A percentile compares a stretch with the other conserved stretches of the same genome.
These are phyloP conservation scores for Phytopythium helicoides DNA, from an alignment of 352 stramenopile species.

Conservation along the genomic window DNA sequence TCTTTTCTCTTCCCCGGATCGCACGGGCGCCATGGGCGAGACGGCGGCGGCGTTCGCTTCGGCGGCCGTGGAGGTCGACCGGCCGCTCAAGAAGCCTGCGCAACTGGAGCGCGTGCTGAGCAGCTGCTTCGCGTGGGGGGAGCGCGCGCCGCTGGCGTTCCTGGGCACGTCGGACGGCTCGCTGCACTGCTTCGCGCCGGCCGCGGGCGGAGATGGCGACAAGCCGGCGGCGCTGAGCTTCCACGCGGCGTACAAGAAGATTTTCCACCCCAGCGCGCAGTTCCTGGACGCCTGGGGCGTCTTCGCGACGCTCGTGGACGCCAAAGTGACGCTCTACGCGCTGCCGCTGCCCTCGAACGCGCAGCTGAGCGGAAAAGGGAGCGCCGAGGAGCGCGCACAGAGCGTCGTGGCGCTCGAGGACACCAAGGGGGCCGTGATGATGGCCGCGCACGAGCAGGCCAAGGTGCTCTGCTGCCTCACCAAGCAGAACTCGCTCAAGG, in stretches of 20 bases:
- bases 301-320: conserved; percentile 52
- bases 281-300: conserved; percentile 76
- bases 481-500: conserved; percentile 61
- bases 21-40: background rate
- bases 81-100: conserved; percentile 47
- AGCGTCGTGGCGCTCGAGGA: conserved; percentile 49
- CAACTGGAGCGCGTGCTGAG: conserved; percentile 48
- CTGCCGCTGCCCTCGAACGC: conserved; percentile 58
- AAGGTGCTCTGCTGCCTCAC: conserved; percentile 50
- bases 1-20: too few relatives aligned
- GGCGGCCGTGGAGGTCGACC: conserved; percentile 49
- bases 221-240: conserved; percentile 30
- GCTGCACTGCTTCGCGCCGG: conserved; percentile 57
- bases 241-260: conserved; percentile 58
- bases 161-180: conserved; percentile 52
- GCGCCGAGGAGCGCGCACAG: conserved; percentile 9
- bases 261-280: conserved; percentile 47
- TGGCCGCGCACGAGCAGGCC: conserved; percentile 52
- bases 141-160: conserved; percentile 50
- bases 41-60: conserved; percentile 36
- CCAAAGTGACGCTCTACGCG: conserved; percentile 53
- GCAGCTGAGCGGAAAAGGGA: conserved; percentile 26
- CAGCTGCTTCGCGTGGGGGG: conserved; percentile 31
- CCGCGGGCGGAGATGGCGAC: conserved; percentile 9
- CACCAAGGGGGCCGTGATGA: conserved; percentile 51